Percentiles rank a stretch among this genome's conserved stretches.
Conservation (phyloP, 73 alveolate species). For the Tetrahymena elliotti region DNA sequence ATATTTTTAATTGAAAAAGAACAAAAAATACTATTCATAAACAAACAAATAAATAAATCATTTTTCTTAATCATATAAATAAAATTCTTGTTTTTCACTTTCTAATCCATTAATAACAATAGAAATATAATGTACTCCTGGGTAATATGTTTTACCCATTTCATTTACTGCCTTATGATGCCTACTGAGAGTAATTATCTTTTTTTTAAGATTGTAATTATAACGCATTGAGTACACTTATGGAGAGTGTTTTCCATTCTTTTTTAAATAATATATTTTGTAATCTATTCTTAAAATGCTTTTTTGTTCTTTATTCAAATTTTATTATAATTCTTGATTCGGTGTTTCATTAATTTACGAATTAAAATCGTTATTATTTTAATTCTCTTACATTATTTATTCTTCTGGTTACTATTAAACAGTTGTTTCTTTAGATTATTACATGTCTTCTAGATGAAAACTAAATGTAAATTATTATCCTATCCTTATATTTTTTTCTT, state of each 20-base stretch:
- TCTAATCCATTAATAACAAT: not conserved
- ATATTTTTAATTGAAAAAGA: too few species aligned
- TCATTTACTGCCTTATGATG: not conserved
- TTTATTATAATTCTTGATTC: too few species aligned
- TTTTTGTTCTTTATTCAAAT: not conserved
- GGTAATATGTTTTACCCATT: not conserved
- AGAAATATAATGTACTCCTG: not conserved
- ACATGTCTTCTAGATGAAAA: not conserved
- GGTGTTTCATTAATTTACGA: not conserved
- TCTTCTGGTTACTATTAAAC: too few species aligned
- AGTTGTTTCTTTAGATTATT: not conserved
- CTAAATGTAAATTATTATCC: not conserved
- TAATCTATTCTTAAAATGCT: not conserved
- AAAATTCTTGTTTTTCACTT: not conserved
- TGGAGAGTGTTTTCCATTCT: not conserved
- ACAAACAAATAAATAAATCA: not conserved
- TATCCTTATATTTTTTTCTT: not conserved
- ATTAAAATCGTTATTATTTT: not conserved
- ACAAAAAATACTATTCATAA: too few species aligned
- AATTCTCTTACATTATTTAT: too few species aligned
- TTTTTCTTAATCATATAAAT: not conserved
- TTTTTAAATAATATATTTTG: not conserved
- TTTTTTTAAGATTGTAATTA: not conserved
- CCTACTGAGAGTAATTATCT: not conserved
- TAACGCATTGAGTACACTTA: not conserved